phyloP scores from a whole-genome alignment of 2,329 filamentous ascomycete genomes.

The Aspergillus sp. region DNA sequence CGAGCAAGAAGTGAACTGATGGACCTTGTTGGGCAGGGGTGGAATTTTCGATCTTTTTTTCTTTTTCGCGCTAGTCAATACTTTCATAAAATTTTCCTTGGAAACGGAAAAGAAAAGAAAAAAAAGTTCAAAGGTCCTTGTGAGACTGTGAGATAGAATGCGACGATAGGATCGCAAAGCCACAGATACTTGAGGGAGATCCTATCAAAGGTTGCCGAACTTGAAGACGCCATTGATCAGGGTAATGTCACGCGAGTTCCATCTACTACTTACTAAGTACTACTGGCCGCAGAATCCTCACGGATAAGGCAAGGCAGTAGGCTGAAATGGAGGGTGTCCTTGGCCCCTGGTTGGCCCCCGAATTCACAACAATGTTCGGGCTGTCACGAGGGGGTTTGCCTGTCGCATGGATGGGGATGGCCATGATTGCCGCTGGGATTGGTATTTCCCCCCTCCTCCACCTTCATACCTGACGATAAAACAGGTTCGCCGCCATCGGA shows the following conservation, averaged over 20 bases:
- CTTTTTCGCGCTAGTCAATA: not conserved
- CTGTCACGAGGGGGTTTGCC: slow-evolving; percentile 18
- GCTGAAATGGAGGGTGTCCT: slow-evolving; percentile 14
- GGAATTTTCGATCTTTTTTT: not conserved
- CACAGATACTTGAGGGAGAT: not conserved
- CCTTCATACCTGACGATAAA: not conserved
- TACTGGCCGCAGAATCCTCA: not conserved
- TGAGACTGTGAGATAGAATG: not conserved
- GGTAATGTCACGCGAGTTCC: not conserved
- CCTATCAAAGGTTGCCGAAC: not conserved
- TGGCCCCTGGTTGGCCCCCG: slow-evolving; percentile 15
- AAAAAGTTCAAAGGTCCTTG: too few species aligned
- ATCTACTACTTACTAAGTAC: not conserved
- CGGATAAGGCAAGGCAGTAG: not conserved
- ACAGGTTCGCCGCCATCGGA: not conserved
- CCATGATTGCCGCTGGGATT: not conserved
- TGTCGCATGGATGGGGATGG: slow-evolving; percentile 16
- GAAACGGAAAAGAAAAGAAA: too few species aligned
- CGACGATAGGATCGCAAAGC: not conserved
- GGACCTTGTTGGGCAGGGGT: not conserved
- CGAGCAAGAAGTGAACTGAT: not conserved
- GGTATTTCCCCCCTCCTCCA: not conserved
- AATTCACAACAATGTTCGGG: slow-evolving; percentile 4
- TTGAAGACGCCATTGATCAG: not conserved
- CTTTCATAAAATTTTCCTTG: too few species aligned